Base-by-base conservation (phyloP, 164 flowering plant genomes). In the Brasenia schreberi region DNA sequence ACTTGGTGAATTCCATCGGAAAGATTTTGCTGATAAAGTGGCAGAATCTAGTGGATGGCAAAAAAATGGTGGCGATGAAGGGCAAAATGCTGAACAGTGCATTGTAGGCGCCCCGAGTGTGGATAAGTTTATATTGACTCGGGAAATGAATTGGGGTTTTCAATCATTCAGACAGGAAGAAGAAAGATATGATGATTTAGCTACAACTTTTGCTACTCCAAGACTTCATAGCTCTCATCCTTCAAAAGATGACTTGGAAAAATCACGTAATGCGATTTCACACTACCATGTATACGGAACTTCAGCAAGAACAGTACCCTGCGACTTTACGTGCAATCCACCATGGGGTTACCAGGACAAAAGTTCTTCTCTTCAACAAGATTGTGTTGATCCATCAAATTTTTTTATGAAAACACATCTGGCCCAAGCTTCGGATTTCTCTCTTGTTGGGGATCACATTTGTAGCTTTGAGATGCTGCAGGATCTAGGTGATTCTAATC, bases 101-200 rank as follows among this genome's bases (percentile, higher is more conserved):
- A 77, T 81, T 69, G 78, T 73, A 14, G 84, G 70, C 23, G 64
- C 76, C 5, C 88, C 79, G 7, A 85, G 78, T 67, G 95, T 87
- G 75, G 96, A 92, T 68, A 93, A 90, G 85, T 89, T 78, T 71
- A 78, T 88, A 49, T 88, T 74, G 75, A 74, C 81, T 65, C 74
- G 73, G 9, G 87, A 78, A 52, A 68, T 64, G 0, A 79, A 75
- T 18, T 77, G 68, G 19, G 73, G 60, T 44, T 60, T 18, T 63
- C 39, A 33, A 33, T 3, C 39, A 33, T 33, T 33, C 39, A 33
- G 39, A 33, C 39, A 33, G 39, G 39, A 33, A 33, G 39, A 33
- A 33, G 82, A 75, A 6, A 70, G 73, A 27, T 42, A 66, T 1
- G 42, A 64, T 12, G 69, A 18, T 19, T 23, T 33, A 33, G 39